Percentiles rank a stretch among this genome's conserved stretches.
These are phyloP conservation scores for Saccharata proteae DNA, from an alignment of 2,329 filamentous ascomycete species.

Conservation along the genomic window DNA sequence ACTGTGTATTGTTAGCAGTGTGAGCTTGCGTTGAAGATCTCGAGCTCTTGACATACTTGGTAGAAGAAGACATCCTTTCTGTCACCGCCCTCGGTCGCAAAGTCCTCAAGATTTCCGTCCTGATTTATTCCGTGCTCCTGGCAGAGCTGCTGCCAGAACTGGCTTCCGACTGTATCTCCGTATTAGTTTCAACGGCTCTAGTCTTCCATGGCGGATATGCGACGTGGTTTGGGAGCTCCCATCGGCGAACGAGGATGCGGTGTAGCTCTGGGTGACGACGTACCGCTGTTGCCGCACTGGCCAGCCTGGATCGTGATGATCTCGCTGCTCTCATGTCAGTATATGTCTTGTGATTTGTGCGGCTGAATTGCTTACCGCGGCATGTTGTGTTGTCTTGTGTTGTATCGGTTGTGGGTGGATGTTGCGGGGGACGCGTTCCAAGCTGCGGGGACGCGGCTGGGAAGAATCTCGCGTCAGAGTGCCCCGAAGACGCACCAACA, in stretches of 20 bases:
- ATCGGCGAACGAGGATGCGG: conserved; percentile 5
- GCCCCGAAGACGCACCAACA: no score
- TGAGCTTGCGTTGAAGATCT: conserved; percentile 5
- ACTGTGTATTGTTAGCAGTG: conserved; percentile 37
- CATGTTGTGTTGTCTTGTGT: no score
- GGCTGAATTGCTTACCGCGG: no score
- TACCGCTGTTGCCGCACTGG: conserved; percentile 98
- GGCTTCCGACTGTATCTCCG: conserved; percentile 65
- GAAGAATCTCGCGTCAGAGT: no score
- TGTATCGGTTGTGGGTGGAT: no score
- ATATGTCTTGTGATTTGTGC: no score
- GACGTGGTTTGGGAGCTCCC: no score
- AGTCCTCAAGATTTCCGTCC: conserved; percentile 93
- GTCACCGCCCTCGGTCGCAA: conserved; percentile 93
- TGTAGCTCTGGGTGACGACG: conserved; percentile 31
- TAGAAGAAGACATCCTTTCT: conserved; percentile 99
- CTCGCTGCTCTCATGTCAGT: conserved; percentile 49
- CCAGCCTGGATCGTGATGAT: conserved; percentile 98
- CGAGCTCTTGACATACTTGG: conserved; percentile 35
- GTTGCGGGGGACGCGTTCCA: no score
- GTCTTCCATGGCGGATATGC: conserved; percentile 1
- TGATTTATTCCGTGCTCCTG: conserved; percentile 96
- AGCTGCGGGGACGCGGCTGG: no score
- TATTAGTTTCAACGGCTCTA: conserved; percentile 23
- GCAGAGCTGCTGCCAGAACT: conserved; percentile 98